Conservation (phyloP, 495 filamentous ascomycete species). For the Apiosordaria backusii region DNA sequence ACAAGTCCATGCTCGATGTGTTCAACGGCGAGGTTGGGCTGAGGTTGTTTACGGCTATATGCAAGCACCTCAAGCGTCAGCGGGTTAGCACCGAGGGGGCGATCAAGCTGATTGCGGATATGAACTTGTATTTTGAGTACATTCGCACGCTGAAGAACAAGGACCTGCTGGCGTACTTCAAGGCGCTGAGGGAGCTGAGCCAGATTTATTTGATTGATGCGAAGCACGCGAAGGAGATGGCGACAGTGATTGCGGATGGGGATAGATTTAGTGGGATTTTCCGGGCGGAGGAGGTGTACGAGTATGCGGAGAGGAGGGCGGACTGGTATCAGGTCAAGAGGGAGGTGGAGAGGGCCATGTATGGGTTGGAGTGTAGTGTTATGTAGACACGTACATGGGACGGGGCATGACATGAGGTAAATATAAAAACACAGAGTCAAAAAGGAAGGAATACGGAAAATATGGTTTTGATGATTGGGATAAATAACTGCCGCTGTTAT, state of each 20-base stretch:
- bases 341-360: slow-evolving; percentile 95
- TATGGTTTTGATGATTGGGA: no score
- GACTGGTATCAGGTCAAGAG: slow-evolving; percentile 89
- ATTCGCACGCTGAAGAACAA: slow-evolving; percentile 75
- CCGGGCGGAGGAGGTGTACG: slow-evolving; percentile 92
- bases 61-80: slow-evolving; percentile 96
- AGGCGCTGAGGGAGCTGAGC: slow-evolving; percentile 82
- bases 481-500: no score
- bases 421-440: neutral
- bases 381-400: slow-evolving; percentile 55
- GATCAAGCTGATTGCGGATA: slow-evolving; percentile 90
- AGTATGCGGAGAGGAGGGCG: slow-evolving; percentile 88
- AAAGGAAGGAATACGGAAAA: no score
- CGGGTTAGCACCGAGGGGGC: slow-evolving; percentile 86
- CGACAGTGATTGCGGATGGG: slow-evolving; percentile 87
- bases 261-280: slow-evolving; percentile 90
- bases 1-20: slow-evolving; percentile 96
- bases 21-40: slow-evolving; percentile 98
- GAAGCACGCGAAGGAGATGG: slow-evolving; percentile 88
- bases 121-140: slow-evolving; percentile 89
- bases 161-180: slow-evolving; percentile 83
- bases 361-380: slow-evolving; percentile 82
- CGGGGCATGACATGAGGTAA: neutral
- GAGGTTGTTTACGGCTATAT: slow-evolving; percentile 81
- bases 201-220: slow-evolving; percentile 94